Base-by-base conservation (phyloP, 805 yeast species). In the Candida sphagnicola region DNA sequence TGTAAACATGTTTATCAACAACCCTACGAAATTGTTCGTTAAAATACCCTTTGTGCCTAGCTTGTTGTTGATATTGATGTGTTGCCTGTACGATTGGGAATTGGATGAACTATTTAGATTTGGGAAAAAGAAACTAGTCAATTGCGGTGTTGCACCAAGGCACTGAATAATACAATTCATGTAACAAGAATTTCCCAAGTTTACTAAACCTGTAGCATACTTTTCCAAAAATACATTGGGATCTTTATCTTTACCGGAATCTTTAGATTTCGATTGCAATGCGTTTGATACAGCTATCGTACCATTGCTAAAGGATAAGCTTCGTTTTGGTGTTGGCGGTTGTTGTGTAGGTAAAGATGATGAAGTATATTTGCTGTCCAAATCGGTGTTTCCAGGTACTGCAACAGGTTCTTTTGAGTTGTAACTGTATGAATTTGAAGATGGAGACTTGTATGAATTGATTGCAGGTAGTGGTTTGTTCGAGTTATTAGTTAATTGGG, bases 131-230 rank as follows among this genome's bases (percentile, higher is more conserved):
- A 84, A 77, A 33, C 65, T 68, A 2, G 82, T 71, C 18, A 90
- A 61, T 42, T 78, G 80, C 1, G 78, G 78, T 0, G 91, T 80
- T 1, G 91, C 90, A 3, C 82, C 71, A 25, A 91, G 57, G 57
- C 96, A 87, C 61, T 90, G 98, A n/a, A 90, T 59, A 3, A 85
- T 72, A 48, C 95, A 84, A 61, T 90, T 90, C 89, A 90, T 84
- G 59, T 90, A 90, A 58, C 97, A 90, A 0, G 95, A 85, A 52
- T 91, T 91, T 2, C 96, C 96, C 44, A 90, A 65, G 56, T 90
- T 90, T 11, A 72, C 67, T 4, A 90, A 66, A 0, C 98, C 97
- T 0, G 89, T 79, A 14, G 78, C 66, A 37, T 80, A 72, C 40
- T 67, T 53, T 28, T 53, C 53, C n/a, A 58, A 43, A 38, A 58